A percentile compares a stretch with the other conserved stretches of the same genome.
Evolutionary conservation across 768 basidiomycete species (phyloP).

Genomic region (Pholiota conissans): DNA sequence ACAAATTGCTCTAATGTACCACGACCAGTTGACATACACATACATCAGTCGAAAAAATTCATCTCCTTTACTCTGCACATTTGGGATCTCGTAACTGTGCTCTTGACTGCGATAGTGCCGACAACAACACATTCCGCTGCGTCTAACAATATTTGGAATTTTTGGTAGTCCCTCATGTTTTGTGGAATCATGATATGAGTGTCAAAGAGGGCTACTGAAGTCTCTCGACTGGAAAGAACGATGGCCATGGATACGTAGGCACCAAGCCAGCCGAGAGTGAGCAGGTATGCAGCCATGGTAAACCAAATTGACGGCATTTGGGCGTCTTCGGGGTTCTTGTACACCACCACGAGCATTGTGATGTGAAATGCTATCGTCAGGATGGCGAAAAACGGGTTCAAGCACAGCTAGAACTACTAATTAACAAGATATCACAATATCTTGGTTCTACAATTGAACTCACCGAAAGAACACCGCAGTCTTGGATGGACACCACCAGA

Average conservation of each 20-base stretch:
- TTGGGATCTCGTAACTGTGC: slow-evolving; percentile 16
- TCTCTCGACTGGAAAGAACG: slow-evolving; percentile 19
- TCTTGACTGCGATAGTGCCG: slow-evolving; percentile 22
- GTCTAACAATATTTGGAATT: slow-evolving; percentile 24
- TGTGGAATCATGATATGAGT: slow-evolving; percentile 16
- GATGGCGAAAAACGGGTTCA: slow-evolving; percentile 25
- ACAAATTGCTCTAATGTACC: not conserved
- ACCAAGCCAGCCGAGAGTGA: slow-evolving; percentile 26
- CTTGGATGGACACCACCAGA: slow-evolving; percentile 17
- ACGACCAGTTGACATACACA: not conserved
- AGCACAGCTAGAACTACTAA: slow-evolving; percentile 16
- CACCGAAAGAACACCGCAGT: slow-evolving; percentile 26
- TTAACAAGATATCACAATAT: not conserved
- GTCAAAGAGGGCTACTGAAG: slow-evolving; percentile 12
- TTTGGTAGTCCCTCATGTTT: slow-evolving; percentile 11
- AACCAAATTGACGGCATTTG: slow-evolving; percentile 8
- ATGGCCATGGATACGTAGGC: slow-evolving; percentile 27
- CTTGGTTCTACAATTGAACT: slow-evolving; percentile 1
- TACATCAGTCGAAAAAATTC: slow-evolving; percentile 3
- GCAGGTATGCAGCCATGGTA: slow-evolving; percentile 21
- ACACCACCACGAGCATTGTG: slow-evolving; percentile 18
- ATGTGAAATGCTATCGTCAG: slow-evolving; percentile 24
- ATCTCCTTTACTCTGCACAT: not conserved
- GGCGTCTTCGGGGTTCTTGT: slow-evolving; percentile 15
- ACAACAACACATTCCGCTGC: slow-evolving; percentile 21